These are phyloP conservation scores for Starmerella floricola DNA, from an alignment of 805 yeast genomes.

Conservation along the genomic window DNA sequence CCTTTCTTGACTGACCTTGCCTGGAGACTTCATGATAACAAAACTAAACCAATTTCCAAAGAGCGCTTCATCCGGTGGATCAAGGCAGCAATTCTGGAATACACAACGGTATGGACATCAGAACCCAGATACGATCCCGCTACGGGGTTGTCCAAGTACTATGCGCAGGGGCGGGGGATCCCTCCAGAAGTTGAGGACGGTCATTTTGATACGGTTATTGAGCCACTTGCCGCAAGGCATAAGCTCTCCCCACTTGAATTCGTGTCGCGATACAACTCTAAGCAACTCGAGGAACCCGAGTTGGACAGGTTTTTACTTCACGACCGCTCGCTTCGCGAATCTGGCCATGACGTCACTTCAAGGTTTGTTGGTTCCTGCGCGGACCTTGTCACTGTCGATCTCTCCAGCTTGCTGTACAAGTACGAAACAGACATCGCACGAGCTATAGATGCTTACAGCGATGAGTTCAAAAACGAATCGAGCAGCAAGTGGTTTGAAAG, in stretches of 20 bases:
- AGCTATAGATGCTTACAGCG: constrained; percentile 46
- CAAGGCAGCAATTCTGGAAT: constrained; percentile 76
- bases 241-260: constrained; percentile 48
- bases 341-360: constrained; percentile 91
- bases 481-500: constrained; percentile 49
- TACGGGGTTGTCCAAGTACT: constrained; percentile 78
- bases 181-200: constrained; percentile 94
- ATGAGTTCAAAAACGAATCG: constrained; percentile 35
- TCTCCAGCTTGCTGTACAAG: constrained; percentile 74
- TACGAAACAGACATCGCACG: constrained; percentile 76
- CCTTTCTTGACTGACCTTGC: constrained; percentile 95
- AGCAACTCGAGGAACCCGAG: constrained; percentile 57
- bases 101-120: constrained; percentile 64
- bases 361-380: constrained; percentile 86
- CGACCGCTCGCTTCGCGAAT: constrained; percentile 89
- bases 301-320: constrained; percentile 80
- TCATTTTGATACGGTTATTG: constrained; percentile 64
- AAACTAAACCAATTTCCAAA: constrained; percentile 38
- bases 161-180: constrained; percentile 82
- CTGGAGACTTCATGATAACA: constrained; percentile 39
- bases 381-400: constrained; percentile 76
- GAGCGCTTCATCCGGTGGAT: constrained; percentile 53
- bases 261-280: constrained; percentile 54
- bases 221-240: constrained; percentile 57
- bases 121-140: constrained; percentile 58